Percentiles rank a stretch among this genome's conserved stretches.
Conservation (phyloP, 495 filamentous ascomycete species). For the Trypethelium eluteriae region DNA sequence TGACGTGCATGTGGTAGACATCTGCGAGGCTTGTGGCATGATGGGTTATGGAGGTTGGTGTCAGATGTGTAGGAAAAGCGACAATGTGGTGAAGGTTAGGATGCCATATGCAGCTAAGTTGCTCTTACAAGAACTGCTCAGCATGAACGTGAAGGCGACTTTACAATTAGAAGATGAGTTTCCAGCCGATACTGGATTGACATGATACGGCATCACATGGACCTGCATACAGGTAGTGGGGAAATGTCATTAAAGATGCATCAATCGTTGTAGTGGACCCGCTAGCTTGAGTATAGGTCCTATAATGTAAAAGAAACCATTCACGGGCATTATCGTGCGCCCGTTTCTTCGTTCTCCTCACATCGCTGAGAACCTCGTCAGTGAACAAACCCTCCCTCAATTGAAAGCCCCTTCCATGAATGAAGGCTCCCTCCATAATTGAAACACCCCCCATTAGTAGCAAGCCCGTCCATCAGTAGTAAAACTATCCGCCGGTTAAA, state of each 20-base stretch:
- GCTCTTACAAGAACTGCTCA: slow-evolving; percentile 89
- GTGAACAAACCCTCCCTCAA: too few relatives aligned
- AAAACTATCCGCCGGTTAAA: too few relatives aligned
- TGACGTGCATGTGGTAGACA: slow-evolving; percentile 81
- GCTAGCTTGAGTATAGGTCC: too few relatives aligned
- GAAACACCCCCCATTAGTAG: too few relatives aligned
- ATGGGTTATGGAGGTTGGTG: slow-evolving; percentile 95
- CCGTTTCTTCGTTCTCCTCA: too few relatives aligned
- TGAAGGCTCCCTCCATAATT: too few relatives aligned
- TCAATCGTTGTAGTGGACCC: not conserved
- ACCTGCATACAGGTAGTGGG: not conserved
- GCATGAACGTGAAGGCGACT: slow-evolving; percentile 90
- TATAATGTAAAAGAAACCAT: too few relatives aligned
- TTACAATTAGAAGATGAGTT: slow-evolving; percentile 89
- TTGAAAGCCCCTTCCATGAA: too few relatives aligned
- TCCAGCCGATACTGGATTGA: slow-evolving; percentile 40
- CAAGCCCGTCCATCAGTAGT: too few relatives aligned
- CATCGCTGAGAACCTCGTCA: too few relatives aligned
- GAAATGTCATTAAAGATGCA: not conserved
- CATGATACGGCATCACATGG: not conserved
- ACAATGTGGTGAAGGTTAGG: slow-evolving; percentile 76
- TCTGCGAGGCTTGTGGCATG: slow-evolving; percentile 86
- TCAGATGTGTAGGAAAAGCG: slow-evolving; percentile 74
- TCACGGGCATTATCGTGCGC: too few relatives aligned
- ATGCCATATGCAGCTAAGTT: slow-evolving; percentile 99